Conservation (phyloP, 1,284 basidiomycete genomes). For the Melampsora abietis-canadensis region DNA sequence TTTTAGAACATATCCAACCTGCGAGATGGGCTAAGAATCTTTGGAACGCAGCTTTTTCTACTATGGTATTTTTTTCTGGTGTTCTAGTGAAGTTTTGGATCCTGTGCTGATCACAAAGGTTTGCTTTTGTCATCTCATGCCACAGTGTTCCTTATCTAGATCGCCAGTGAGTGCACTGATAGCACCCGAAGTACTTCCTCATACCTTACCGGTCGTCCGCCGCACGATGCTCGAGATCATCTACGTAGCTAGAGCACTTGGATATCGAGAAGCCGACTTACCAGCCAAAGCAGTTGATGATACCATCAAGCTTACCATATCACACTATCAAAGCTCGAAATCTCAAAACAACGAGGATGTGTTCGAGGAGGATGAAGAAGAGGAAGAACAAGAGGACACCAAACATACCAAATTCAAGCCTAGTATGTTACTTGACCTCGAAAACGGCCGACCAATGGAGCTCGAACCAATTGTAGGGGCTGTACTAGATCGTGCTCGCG, state of each 20-base stretch:
- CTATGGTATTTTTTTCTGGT: conserved; percentile 42
- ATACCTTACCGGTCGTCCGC: conserved; percentile 53
- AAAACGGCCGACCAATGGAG: conserved; percentile 38
- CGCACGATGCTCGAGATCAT: conserved; percentile 55
- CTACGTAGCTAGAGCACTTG: conserved; percentile 53
- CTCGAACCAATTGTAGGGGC: conserved; percentile 38
- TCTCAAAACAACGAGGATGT: background rate
- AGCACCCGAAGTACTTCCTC: conserved; percentile 51
- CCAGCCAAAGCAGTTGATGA: conserved; percentile 37
- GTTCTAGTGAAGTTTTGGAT: background rate
- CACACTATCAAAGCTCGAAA: conserved; percentile 13
- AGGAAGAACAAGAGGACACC: background rate
- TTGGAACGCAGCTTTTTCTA: conserved; percentile 52
- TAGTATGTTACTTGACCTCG: conserved; percentile 35
- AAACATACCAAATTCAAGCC: conserved; percentile 21
- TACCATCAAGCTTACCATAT: conserved; percentile 28
- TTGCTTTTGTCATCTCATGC: background rate
- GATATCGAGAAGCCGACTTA: conserved; percentile 27
- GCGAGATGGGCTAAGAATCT: conserved; percentile 58
- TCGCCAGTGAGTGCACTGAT: conserved; percentile 55
- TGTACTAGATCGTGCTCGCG: conserved; percentile 29
- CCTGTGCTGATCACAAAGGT: background rate
- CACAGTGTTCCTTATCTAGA: conserved; percentile 55
- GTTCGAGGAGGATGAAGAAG: background rate
- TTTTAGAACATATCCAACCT: conserved; percentile 55